phyloP scores from a whole-genome alignment of 2,329 filamentous ascomycete species.

The Chaetomiaceae sp. region DNA sequence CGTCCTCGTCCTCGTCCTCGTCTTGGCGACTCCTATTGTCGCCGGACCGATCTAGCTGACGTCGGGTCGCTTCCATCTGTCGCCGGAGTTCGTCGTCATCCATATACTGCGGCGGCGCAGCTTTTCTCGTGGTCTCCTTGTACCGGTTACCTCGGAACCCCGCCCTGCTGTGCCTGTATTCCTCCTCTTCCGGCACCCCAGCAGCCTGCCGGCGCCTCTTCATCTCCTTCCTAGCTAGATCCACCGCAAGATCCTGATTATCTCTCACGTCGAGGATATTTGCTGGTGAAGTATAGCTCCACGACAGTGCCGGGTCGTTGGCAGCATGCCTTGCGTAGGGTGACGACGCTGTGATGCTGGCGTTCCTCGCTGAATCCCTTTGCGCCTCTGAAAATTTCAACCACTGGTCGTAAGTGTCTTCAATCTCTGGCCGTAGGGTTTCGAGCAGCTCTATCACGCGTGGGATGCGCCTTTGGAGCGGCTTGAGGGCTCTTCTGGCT shows the following conservation, averaged over 20 bases:
- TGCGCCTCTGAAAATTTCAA: slow-evolving; percentile 46
- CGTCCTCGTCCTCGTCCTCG: slow-evolving; percentile 27
- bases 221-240: slow-evolving; percentile 70
- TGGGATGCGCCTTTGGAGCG: slow-evolving; percentile 46
- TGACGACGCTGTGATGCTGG: slow-evolving; percentile 25
- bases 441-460: slow-evolving; percentile 69
- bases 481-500: slow-evolving; percentile 58
- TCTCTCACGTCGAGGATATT: slow-evolving; percentile 65
- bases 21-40: slow-evolving; percentile 23
- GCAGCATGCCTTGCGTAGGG: slow-evolving; percentile 47
- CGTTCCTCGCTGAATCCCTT: slow-evolving; percentile 22
- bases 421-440: slow-evolving; percentile 72
- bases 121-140: neutral
- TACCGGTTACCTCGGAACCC: slow-evolving; percentile 44
- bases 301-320: slow-evolving; percentile 57
- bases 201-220: slow-evolving; percentile 60
- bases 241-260: slow-evolving; percentile 70
- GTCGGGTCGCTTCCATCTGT: slow-evolving; percentile 52
- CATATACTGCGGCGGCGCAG: slow-evolving; percentile 15
- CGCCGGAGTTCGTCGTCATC: slow-evolving; percentile 44
- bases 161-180: slow-evolving; percentile 48
- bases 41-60: slow-evolving; percentile 39
- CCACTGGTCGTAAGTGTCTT: slow-evolving; percentile 66
- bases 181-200: slow-evolving; percentile 53
- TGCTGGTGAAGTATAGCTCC: slow-evolving; percentile 37